Conservation (phyloP, 495 filamentous ascomycete species). For the Collariella sp. region DNA sequence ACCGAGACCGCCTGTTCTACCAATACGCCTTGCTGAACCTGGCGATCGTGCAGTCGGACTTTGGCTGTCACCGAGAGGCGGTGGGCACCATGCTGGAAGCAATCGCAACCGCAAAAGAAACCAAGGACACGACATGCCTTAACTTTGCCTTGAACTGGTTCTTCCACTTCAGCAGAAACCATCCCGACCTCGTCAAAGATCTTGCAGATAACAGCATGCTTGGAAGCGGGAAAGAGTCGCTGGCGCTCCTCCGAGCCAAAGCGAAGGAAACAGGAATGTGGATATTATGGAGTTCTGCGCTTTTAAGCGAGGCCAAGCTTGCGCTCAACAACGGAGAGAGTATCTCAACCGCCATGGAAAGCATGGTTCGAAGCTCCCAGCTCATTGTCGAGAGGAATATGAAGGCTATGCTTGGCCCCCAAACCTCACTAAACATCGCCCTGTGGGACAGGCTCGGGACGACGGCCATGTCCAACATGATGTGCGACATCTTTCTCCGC, state of each 20-base stretch:
- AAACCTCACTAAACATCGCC: constrained; percentile 61
- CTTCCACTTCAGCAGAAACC: constrained; percentile 85
- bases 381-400: constrained; percentile 70
- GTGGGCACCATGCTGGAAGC: constrained; percentile 88
- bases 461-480: constrained; percentile 54
- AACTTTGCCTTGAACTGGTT: constrained; percentile 97
- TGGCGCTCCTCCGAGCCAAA: constrained; percentile 78
- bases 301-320: constrained; percentile 81
- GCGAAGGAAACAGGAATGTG: constrained; percentile 85
- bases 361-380: constrained; percentile 71
- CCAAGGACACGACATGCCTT: constrained; percentile 81
- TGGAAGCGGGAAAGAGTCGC: constrained; percentile 69
- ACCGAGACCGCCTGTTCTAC: constrained; percentile 72
- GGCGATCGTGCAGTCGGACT: constrained; percentile 89
- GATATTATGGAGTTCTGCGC: constrained; percentile 72
- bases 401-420: constrained; percentile 59
- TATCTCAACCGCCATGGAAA: constrained; percentile 65
- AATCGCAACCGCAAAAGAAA: constrained; percentile 82
- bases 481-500: constrained; percentile 67
- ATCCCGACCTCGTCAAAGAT: constrained; percentile 65
- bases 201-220: constrained; percentile 63
- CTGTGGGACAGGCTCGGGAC: constrained; percentile 71
- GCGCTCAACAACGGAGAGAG: constrained; percentile 69
- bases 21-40: constrained; percentile 95
- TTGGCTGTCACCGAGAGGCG: constrained; percentile 86